Conservation (phyloP, 2,329 filamentous ascomycete species). For the Tolypocladium amazonense region DNA sequence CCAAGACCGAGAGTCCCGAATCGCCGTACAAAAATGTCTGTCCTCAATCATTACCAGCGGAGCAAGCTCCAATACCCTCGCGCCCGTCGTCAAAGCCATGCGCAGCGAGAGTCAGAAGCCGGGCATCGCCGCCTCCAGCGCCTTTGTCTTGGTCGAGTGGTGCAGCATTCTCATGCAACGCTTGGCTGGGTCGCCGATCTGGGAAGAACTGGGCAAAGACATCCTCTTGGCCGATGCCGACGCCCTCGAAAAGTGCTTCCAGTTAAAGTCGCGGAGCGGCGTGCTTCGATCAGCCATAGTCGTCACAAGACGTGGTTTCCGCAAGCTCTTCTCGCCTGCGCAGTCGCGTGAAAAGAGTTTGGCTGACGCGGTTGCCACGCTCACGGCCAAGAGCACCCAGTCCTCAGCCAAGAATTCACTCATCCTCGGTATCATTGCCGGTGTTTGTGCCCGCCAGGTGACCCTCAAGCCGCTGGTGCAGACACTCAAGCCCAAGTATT, state of each 20-base stretch:
- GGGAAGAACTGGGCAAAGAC: conserved; percentile 54
- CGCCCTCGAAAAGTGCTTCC: conserved; percentile 67
- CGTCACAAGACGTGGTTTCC: conserved; percentile 68
- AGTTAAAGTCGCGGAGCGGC: conserved; percentile 49
- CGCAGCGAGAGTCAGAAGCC: conserved; percentile 65
- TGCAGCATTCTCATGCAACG: conserved; percentile 68
- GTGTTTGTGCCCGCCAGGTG: conserved; percentile 67
- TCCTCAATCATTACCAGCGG: conserved; percentile 50
- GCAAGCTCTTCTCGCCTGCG: conserved; percentile 55
- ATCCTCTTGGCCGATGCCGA: conserved; percentile 60
- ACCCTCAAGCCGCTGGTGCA: conserved; percentile 52
- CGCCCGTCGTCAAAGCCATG: conserved; percentile 55
- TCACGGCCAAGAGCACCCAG: conserved; percentile 58
- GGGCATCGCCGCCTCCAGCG: conserved; percentile 66
- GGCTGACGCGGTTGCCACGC: conserved; percentile 48
- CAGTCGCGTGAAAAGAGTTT: conserved; percentile 49
- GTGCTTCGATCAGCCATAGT: conserved; percentile 65
- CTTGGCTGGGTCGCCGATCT: conserved; percentile 49
- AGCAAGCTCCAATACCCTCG: conserved; percentile 44
- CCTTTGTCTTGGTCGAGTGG: conserved; percentile 89
- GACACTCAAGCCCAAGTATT: conserved; percentile 57
- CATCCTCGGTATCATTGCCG: conserved; percentile 76
- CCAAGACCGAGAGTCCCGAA: conserved; percentile 71
- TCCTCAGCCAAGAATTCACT: conserved; percentile 61
- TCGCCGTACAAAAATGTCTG: conserved; percentile 75